Evolutionary conservation across 108 stramenopile genomes (phyloP), one percentile per base, ranked within the genome.

Genomic region (Ochromonas danica): DNA sequence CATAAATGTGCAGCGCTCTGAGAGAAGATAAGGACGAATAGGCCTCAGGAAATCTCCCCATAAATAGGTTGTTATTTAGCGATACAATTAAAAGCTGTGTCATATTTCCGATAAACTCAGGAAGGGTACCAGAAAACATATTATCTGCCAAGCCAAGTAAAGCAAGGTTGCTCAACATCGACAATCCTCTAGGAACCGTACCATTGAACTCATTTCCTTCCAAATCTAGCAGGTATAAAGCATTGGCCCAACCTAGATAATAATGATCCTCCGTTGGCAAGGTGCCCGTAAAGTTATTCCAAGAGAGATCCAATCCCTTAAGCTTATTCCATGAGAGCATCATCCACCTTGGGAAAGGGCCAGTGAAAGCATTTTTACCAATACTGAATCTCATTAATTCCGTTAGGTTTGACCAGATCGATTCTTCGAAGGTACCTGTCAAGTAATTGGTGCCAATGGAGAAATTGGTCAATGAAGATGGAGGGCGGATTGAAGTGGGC

Each of bases 241-340:
- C n/a, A n/a, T n/a, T n/a, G n/a, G n/a, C n/a, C n/a, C n/a, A n/a
- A n/a, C n/a, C n/a, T n/a, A n/a, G n/a, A n/a, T n/a, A n/a, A n/a
- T n/a, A n/a, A n/a, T n/a, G n/a, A 22, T 57, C 51, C 17, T 17
- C 10, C 51, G 51, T 57, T 14, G 78, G 14, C 0, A 80, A 75
- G 1, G 77, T 74, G 0, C 79, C 71, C 39, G 71, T 71, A n/a
- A 71, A 40, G 14, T 81, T 79, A 17, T 75, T 31, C 36, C 81
- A 77, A 28, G 79, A 80, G 0, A 79, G 80, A 0, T 79, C 81
- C 1, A 57, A 22, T 10, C 51, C 51, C 51, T 10, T 57, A 10
- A 57, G 51, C 10, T 22, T 22, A 22, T 57, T 10, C 51, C 51
- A 57, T 17, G 17, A 17, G 17, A 57, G 51, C 51, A 22, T 22